phyloP scores from a whole-genome alignment of 192 early-diverging fungal species.

The Fimicolochytrium jonesii region DNA sequence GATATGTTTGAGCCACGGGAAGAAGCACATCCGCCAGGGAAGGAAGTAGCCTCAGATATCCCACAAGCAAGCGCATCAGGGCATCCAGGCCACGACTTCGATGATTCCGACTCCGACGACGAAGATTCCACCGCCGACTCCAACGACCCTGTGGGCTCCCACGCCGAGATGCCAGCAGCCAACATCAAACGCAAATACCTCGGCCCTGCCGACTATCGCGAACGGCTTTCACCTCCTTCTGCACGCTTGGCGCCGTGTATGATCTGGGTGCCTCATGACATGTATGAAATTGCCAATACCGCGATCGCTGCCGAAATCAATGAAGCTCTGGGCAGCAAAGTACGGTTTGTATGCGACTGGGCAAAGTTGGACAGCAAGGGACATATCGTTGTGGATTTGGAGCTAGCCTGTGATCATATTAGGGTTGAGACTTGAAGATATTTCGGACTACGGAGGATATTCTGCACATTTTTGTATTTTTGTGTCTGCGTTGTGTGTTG shows the following conservation, averaged over 20 bases:
- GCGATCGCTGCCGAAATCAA: not conserved
- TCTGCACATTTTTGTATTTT: too few relatives aligned
- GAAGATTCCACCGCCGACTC: not conserved
- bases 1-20: not conserved
- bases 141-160: not conserved
- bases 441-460: too few relatives aligned
- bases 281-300: not conserved
- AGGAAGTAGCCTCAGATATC: not conserved
- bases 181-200: not conserved
- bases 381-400: not conserved
- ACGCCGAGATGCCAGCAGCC: not conserved
- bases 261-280: conserved; percentile 11
- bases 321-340: conserved; percentile 8
- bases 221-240: conserved; percentile 12
- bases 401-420: too few relatives aligned
- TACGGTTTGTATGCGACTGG: not conserved
- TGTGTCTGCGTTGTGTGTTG: too few relatives aligned
- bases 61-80: not conserved
- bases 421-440: too few relatives aligned
- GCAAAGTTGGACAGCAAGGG: conserved; percentile 3
- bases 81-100: not conserved
- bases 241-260: not conserved
- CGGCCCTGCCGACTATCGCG: conserved; percentile 7
- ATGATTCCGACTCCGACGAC: not conserved
- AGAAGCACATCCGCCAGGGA: not conserved